Conservation (phyloP, 371 early-diverging fungal species). For the Dichotomocladium elegans region DNA sequence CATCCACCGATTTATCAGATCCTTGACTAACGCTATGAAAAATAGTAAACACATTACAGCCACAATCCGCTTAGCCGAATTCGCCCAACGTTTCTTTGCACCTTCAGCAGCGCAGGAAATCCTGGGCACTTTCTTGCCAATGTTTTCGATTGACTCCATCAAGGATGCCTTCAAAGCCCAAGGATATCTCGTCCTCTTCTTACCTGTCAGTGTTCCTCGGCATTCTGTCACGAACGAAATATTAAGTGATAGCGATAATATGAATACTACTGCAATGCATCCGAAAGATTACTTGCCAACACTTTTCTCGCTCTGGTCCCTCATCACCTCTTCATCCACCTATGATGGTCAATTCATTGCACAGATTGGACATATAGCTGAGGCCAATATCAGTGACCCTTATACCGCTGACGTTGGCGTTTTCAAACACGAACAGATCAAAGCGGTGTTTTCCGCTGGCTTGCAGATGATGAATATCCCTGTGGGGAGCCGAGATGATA, state of each 20-base stretch:
- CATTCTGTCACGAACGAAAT: conserved; percentile 18
- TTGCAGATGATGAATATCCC: conserved; percentile 75
- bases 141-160: conserved; percentile 54
- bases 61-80: conserved; percentile 34
- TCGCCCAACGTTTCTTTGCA: conserved; percentile 58
- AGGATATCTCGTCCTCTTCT: conserved; percentile 55
- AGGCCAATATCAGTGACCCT: conserved; percentile 41
- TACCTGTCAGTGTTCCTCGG: conserved; percentile 48
- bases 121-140: conserved; percentile 67
- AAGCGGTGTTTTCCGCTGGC: conserved; percentile 66
- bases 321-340: conserved; percentile 49
- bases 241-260: conserved; percentile 10
- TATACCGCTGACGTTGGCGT: conserved; percentile 30
- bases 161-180: conserved; percentile 54
- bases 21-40: too few species aligned
- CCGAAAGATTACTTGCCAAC: conserved; percentile 74
- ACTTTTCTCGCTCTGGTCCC: conserved; percentile 77
- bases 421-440: conserved; percentile 67
- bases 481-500: conserved; percentile 60
- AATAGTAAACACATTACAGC: conserved; percentile 33
- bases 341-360: conserved; percentile 67
- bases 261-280: conserved; percentile 31
- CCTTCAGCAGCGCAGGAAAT: conserved; percentile 65
- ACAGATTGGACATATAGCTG: conserved; percentile 66
- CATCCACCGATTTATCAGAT: too few species aligned